Evolutionary conservation across 192 early-diverging fungal genomes (phyloP).

Genomic region (Kappamyces sp.): DNA sequence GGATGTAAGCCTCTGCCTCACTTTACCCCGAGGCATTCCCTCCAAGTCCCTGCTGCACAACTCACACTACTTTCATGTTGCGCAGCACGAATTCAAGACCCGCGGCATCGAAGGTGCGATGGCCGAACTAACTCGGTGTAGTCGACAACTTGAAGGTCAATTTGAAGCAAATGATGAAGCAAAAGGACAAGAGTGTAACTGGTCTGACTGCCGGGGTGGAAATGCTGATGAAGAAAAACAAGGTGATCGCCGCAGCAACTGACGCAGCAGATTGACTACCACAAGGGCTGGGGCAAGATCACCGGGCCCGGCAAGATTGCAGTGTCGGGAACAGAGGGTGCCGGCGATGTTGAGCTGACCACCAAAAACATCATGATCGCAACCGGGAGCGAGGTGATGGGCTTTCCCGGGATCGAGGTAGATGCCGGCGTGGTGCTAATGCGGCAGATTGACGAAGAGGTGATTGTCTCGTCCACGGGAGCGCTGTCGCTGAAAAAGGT

Average conservation of each 20-base stretch:
- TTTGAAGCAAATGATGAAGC: slow-evolving; percentile 81
- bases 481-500: slow-evolving; percentile 80
- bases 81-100: slow-evolving; percentile 83
- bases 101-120: slow-evolving; percentile 85
- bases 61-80: slow-evolving; percentile 93
- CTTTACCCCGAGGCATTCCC: slow-evolving; percentile 55
- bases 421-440: slow-evolving; percentile 11
- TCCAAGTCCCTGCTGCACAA: slow-evolving; percentile 99
- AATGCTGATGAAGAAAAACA: slow-evolving; percentile 95
- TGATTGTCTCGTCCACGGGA: slow-evolving; percentile 96
- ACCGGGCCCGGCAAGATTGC: slow-evolving; percentile 70
- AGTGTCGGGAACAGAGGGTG: slow-evolving; percentile 76
- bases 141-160: slow-evolving; percentile 77
- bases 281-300: slow-evolving; percentile 87
- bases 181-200: slow-evolving; percentile 82
- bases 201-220: slow-evolving; percentile 89
- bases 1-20: slow-evolving; percentile 54
- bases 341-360: slow-evolving; percentile 53
- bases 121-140: slow-evolving; percentile 18
- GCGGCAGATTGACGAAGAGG: slow-evolving; percentile 76
- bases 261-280: slow-evolving; percentile 59
- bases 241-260: slow-evolving; percentile 42
- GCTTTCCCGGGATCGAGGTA: slow-evolving; percentile 85
- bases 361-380: slow-evolving; percentile 98
- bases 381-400: slow-evolving; percentile 90